Evolutionary conservation across 1,284 basidiomycete species (phyloP), one percentile per base, ranked within the genome.

Genomic region (Omphalotus olearius): DNA sequence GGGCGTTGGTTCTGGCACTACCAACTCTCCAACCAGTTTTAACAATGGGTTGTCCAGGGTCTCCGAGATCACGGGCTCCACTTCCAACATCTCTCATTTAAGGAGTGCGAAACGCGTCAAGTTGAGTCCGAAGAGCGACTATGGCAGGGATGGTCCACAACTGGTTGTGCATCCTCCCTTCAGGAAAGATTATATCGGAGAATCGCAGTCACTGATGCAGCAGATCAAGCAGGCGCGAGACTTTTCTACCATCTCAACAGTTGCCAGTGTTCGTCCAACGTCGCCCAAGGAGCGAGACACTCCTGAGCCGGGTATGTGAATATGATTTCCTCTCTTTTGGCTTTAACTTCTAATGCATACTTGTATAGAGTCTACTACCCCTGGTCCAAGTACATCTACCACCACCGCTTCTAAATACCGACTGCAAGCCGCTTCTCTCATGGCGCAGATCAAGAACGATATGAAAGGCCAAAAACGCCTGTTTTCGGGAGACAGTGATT

Each of bases 371-470:
- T 28, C 37, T 20, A 33, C 41, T 9, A 35, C 37, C 16, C 37
- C 26, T 35, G 14, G 17, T 46, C 39, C 47, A 28, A 44, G 35
- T 5, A 68, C 28, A 64, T 62, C 33, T 64, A 57, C 47, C 45
- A 17, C 38, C 14, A 61, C 62, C 69, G 60, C 85, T 14, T 69
- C 82, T 26, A 80, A 76, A 10, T 88, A 89, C 62, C 77, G 90
- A 36, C 74, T 82, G 58, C 82, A 89, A 58, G 91, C 88, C 3
- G 87, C 81, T 10, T 81, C 77, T 36, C 69, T 93, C 43, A 91
- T 94, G 87, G 86, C 85, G 14, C 87, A 90, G 57, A 91, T 93
- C 56, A 86, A 87, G 66, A 75, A 73, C 51, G 86, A 89, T 58
- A 79, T 89, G 74, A 83, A 80, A 60, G 76, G 79, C 7, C 75